phyloP scores from a whole-genome alignment of 2,329 filamentous ascomycete genomes.

The Coniochaeta prunicola region DNA sequence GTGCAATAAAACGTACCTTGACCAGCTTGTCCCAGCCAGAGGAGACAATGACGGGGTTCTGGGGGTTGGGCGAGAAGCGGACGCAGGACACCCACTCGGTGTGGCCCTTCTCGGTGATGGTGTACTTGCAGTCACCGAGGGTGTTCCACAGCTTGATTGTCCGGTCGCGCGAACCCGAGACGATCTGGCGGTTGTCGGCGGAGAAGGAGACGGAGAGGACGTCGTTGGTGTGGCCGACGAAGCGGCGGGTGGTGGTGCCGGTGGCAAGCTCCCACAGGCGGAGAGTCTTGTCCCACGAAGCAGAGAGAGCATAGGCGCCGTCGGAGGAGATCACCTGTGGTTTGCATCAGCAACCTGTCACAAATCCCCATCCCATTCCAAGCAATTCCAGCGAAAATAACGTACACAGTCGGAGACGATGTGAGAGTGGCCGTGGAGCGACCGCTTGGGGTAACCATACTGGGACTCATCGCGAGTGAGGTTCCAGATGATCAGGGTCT shows the following conservation, averaged over 20 bases:
- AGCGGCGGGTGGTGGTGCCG: conserved; percentile 93
- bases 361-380: conserved; percentile 7
- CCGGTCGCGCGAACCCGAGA: conserved; percentile 95
- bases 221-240: conserved; percentile 99
- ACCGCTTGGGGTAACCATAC: conserved; percentile 99
- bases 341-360: conserved; percentile 26
- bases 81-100: conserved; percentile 99
- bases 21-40: conserved; percentile 99
- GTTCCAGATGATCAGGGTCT: conserved; percentile 99
- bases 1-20: conserved; percentile 66
- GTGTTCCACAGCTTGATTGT: conserved; percentile 99
- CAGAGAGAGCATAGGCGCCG: conserved; percentile 96
- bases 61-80: conserved; percentile 98
- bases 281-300: conserved; percentile 99
- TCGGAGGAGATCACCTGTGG: conserved; percentile 95
- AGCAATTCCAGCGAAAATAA: conserved; percentile 20
- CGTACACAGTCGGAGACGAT: conserved; percentile 99
- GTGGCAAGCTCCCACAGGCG: conserved; percentile 98
- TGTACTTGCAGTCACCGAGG: conserved; percentile 99
- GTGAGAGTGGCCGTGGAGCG: conserved; percentile 97
- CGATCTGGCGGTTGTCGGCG: conserved; percentile 99
- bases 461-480: conserved; percentile 95
- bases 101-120: conserved; percentile 99
- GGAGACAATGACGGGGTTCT: conserved; percentile 99
- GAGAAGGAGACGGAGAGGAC: conserved; percentile 99